phyloP scores from a whole-genome alignment of 208 protist species.

The Trypanosoma conorhini region DNA sequence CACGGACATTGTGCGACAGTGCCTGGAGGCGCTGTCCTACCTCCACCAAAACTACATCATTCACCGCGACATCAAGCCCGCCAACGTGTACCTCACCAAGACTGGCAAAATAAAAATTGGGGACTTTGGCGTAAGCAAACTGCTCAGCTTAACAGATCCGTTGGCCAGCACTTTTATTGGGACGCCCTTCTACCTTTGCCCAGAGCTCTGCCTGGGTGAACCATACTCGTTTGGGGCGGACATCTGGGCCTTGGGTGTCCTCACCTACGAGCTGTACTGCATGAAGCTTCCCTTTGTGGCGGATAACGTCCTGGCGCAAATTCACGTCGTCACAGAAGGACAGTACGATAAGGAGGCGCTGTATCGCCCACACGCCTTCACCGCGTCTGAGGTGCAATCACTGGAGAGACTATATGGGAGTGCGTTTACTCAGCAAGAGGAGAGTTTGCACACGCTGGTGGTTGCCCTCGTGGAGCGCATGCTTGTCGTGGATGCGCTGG shows the following conservation, averaged over 20 bases:
- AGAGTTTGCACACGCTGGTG: slow-evolving; percentile 59
- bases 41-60: slow-evolving; percentile 81
- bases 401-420: slow-evolving; percentile 49
- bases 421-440: slow-evolving; percentile 48
- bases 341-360: slow-evolving; percentile 62
- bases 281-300: slow-evolving; percentile 78
- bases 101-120: slow-evolving; percentile 71
- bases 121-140: slow-evolving; percentile 90
- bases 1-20: slow-evolving; percentile 71
- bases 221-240: slow-evolving; percentile 84
- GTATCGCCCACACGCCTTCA: slow-evolving; percentile 46
- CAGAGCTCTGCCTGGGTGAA: slow-evolving; percentile 87
- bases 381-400: slow-evolving; percentile 27
- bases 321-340: slow-evolving; percentile 85
- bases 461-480: slow-evolving; percentile 64
- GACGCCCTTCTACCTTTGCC: slow-evolving; percentile 90
- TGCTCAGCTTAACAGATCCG: slow-evolving; percentile 54
- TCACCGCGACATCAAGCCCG: slow-evolving; percentile 93
- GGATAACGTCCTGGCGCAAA: slow-evolving; percentile 83
- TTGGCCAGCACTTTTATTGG: slow-evolving; percentile 85
- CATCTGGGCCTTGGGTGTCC: slow-evolving; percentile 85
- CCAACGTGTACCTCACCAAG: slow-evolving; percentile 86
- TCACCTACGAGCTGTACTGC: slow-evolving; percentile 88
- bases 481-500: slow-evolving; percentile 49
- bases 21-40: slow-evolving; percentile 81